Conservation (phyloP, 192 early-diverging fungal species). For the Powellomyces hirtus region DNA sequence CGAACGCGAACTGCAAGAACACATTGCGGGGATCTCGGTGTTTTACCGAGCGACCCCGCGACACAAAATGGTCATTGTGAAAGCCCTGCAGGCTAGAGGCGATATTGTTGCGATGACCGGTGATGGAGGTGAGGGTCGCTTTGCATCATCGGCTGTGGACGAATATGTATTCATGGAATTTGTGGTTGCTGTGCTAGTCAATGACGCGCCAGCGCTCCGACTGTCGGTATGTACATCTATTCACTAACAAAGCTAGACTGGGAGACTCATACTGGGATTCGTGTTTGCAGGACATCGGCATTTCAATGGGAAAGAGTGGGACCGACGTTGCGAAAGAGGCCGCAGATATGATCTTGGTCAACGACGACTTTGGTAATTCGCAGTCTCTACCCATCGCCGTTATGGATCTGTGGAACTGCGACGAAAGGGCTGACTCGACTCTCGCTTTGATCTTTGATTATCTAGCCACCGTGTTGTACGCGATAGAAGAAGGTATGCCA, state of each 20-base stretch:
- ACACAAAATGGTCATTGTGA: conserved; percentile 91
- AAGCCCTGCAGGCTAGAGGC: conserved; percentile 82
- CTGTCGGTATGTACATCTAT: conserved; percentile 51
- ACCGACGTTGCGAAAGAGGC: conserved; percentile 97
- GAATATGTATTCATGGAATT: too few species aligned
- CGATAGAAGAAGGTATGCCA: conserved; percentile 88
- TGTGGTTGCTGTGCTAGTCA: conserved; percentile 67
- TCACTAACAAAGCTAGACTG: not conserved
- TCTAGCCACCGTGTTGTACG: conserved; percentile 79
- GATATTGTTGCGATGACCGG: conserved; percentile 94
- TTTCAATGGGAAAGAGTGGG: conserved; percentile 93
- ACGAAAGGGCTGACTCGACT: not conserved
- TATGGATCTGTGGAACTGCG: not conserved
- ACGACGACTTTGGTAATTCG: conserved; percentile 77
- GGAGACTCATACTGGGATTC: not conserved
- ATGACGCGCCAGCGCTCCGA: conserved; percentile 91
- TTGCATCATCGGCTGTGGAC: too few species aligned
- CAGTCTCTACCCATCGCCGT: not conserved
- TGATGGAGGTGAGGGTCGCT: conserved; percentile 62
- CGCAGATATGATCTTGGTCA: conserved; percentile 93
- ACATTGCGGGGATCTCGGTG: conserved; percentile 48
- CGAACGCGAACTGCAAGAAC: conserved; percentile 34
- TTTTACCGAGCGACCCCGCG: conserved; percentile 70
- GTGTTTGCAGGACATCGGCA: conserved; percentile 74
- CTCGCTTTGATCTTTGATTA: not conserved